Base-by-base conservation (phyloP, 2,329 filamentous ascomycete species). In the Neofusicoccum umdonicola region DNA sequence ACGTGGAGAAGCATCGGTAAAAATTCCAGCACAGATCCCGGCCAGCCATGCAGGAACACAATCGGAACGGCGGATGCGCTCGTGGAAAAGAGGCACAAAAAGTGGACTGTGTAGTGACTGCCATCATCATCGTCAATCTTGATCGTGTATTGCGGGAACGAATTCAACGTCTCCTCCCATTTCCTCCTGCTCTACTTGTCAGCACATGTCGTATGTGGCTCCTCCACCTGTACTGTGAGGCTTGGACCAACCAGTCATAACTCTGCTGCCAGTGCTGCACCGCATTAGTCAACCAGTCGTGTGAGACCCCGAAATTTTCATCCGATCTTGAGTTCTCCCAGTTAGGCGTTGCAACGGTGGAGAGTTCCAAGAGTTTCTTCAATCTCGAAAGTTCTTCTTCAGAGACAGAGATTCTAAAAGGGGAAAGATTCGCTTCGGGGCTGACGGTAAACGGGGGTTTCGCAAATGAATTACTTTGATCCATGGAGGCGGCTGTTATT, bases 11-110 rank as follows among this genome's bases (percentile, higher is more conserved):
- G 70, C 47, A 86, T 77, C 0, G 80, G 80, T 4, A 88, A 71
- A 68, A 88, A 88, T 67, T 88, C 86, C 3, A 84, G 71, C 65
- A 87, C 84, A 6, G 78, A 80, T 11, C 75, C 74, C 0, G 85
- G 85, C 84, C 84, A 88, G 31, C 85, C 85, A 68, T 88, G 85
- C 62, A 85, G 71, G 56, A 85, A 78, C 1, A 83, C 66, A 15
- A 87, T 70, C 0, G 85, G 85, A 6, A 83, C 74, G 0, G 85
- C 85, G 67, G 84, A 80, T 4, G 74, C 67, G 34, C 81, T 82
- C 63, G 79, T 70, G 0, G 85, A 87, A 63, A 87, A 88, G 0
- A 87, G 73, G 0, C 77, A 84, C 2, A 82, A 69, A 68, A 87
- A 87, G 67, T 87, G 85, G 35, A 87, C 72, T 8, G 78, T 73